A percentile compares a stretch with the other conserved stretches of the same genome.
phyloP scores from a whole-genome alignment of 352 stramenopile species.

The Phytophthora crassamura region DNA sequence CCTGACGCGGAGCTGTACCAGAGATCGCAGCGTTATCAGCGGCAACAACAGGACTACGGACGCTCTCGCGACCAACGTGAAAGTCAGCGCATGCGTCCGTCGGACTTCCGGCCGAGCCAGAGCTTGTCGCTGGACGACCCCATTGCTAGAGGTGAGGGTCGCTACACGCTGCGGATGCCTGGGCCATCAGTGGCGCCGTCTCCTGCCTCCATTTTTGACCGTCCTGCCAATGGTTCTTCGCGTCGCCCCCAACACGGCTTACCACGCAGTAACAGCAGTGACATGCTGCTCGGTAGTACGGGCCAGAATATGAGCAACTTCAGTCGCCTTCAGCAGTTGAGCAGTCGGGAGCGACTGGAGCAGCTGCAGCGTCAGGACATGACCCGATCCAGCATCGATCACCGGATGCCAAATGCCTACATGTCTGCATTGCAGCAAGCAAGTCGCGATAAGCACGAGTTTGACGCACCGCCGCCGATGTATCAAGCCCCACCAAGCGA shows the following conservation, averaged over 20 bases:
- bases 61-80: slow-evolving; percentile 25
- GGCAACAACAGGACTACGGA: slow-evolving; percentile 34
- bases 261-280: slow-evolving; percentile 34
- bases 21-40: slow-evolving; percentile 31
- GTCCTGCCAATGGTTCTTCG: slow-evolving; percentile 30
- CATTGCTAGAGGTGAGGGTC: slow-evolving; percentile 39
- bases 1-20: slow-evolving; percentile 35
- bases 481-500: slow-evolving; percentile 35
- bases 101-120: slow-evolving; percentile 44
- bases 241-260: slow-evolving; percentile 23
- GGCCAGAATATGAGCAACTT: slow-evolving; percentile 39
- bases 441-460: slow-evolving; percentile 40
- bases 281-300: slow-evolving; percentile 23
- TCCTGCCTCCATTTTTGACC: slow-evolving; percentile 73
- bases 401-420: slow-evolving; percentile 41
- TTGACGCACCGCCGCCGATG: slow-evolving; percentile 33
- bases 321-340: slow-evolving; percentile 42
- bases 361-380: slow-evolving; percentile 38
- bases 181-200: slow-evolving; percentile 23
- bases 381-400: slow-evolving; percentile 29
- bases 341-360: slow-evolving; percentile 36
- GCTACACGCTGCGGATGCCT: slow-evolving; percentile 42
- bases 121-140: slow-evolving; percentile 47
- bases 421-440: slow-evolving; percentile 43
- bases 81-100: slow-evolving; percentile 45